These are phyloP conservation scores for Withania somnifera DNA, from an alignment of 305 asterid genomes.

Conservation along the genomic window DNA sequence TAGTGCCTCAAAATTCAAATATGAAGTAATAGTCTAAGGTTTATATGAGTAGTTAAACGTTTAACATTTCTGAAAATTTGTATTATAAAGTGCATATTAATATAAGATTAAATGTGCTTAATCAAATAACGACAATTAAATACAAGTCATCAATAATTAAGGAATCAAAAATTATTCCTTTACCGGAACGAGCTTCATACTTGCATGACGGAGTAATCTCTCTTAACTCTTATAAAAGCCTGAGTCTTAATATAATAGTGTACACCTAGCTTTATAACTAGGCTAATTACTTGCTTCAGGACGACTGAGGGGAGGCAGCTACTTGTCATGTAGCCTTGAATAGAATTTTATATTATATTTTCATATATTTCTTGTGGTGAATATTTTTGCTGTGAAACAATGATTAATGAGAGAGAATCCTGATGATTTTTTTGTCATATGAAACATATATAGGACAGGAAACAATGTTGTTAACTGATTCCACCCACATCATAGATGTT, in stretches of 20 bases:
- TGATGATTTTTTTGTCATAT: background rate
- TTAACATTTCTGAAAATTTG: too few relatives aligned
- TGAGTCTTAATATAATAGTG: too few relatives aligned
- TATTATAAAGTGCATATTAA: too few relatives aligned
- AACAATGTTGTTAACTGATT: constrained; percentile 3
- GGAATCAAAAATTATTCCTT: background rate
- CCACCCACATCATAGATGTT: background rate
- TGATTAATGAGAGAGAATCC: background rate
- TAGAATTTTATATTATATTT: background rate
- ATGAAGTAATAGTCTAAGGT: background rate
- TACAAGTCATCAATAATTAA: background rate
- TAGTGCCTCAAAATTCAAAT: background rate
- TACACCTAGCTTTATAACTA: too few relatives aligned
- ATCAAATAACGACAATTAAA: background rate
- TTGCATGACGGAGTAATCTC: too few relatives aligned
- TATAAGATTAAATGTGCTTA: background rate
- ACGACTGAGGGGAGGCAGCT: too few relatives aligned
- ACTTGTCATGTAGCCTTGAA: background rate
- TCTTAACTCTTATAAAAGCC: too few relatives aligned
- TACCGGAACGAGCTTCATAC: too few relatives aligned
- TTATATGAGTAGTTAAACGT: background rate
- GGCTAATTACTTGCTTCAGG: too few relatives aligned
- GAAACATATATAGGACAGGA: background rate
- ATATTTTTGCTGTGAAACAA: background rate
- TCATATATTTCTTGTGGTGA: background rate